A percentile compares a stretch with the other conserved stretches of the same genome.
These are phyloP conservation scores for Avena atlantica DNA, from an alignment of 176 grass and related monocot genomes.

Conservation along the genomic window DNA sequence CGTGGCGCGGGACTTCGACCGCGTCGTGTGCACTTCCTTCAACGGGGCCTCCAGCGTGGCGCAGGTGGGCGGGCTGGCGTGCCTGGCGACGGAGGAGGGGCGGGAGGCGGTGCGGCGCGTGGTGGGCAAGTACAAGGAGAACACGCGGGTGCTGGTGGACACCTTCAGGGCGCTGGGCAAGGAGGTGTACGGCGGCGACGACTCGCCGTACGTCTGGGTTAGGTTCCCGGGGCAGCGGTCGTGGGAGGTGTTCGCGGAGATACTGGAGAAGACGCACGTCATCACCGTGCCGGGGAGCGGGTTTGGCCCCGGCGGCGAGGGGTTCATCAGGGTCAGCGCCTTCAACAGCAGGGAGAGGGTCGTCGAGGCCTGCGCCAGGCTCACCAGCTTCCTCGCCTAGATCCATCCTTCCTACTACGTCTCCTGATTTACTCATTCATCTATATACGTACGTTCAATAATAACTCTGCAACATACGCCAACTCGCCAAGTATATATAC, in stretches of 20 bases:
- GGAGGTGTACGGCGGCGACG: constrained; percentile 78
- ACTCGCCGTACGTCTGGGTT: constrained; percentile 93
- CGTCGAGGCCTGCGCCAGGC: constrained; percentile 67
- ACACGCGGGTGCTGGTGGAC: constrained; percentile 64
- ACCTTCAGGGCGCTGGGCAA: constrained; percentile 77
- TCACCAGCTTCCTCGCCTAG: constrained; percentile 66
- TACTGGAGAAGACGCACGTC: constrained; percentile 84
- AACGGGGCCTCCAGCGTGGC: constrained; percentile 91
- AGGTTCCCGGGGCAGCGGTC: constrained; percentile 77
- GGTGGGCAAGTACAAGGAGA: constrained; percentile 72
- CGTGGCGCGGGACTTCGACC: constrained; percentile 82
- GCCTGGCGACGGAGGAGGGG: constrained; percentile 68
- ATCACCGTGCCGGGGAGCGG: constrained; percentile 86
- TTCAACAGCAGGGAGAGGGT: constrained; percentile 79
- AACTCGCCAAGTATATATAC: too few relatives aligned
- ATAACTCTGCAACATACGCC: too few relatives aligned
- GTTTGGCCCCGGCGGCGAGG: constrained; percentile 91
- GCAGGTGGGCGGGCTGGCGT: constrained; percentile 77
- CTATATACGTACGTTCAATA: too few relatives aligned
- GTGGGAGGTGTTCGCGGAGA: constrained; percentile 87
- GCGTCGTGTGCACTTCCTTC: constrained; percentile 88
- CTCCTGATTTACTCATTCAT: background rate
- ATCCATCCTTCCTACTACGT: background rate
- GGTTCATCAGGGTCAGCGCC: constrained; percentile 82
- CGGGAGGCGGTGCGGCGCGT: constrained; percentile 50